Percentiles rank a stretch among this genome's conserved stretches.
Conservation (phyloP, 2,329 filamentous ascomycete genomes). For the Alternaria atra region DNA sequence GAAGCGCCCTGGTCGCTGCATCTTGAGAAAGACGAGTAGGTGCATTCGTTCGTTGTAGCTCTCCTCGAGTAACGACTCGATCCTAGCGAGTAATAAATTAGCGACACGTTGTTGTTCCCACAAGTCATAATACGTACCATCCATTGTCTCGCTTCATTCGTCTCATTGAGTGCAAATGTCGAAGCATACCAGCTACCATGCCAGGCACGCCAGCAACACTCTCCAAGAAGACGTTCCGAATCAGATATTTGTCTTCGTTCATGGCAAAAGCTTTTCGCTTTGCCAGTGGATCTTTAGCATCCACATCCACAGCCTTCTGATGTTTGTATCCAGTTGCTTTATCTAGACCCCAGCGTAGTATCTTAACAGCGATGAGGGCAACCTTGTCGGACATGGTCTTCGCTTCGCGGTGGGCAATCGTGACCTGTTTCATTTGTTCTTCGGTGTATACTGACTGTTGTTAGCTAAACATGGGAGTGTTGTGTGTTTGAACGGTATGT, state of each 20-base stretch:
- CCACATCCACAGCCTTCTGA: slow-evolving; percentile 60
- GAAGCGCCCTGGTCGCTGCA: slow-evolving; percentile 84
- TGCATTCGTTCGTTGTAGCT: slow-evolving; percentile 96
- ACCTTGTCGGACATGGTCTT: slow-evolving; percentile 78
- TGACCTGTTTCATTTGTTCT: slow-evolving; percentile 78
- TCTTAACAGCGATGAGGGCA: slow-evolving; percentile 78
- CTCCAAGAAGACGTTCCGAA: slow-evolving; percentile 91
- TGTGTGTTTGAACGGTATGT: slow-evolving; percentile 12
- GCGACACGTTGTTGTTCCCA: slow-evolving; percentile 1
- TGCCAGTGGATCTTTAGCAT: slow-evolving; percentile 55
- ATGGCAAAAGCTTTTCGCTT: slow-evolving; percentile 71
- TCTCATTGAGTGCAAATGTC: slow-evolving; percentile 85
- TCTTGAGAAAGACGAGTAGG: slow-evolving; percentile 89
- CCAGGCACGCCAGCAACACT: slow-evolving; percentile 94
- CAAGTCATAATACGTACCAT: slow-evolving; percentile 61
- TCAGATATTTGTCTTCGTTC: slow-evolving; percentile 88
- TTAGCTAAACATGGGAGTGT: slow-evolving; percentile 16
- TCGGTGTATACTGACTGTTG: slow-evolving; percentile 69
- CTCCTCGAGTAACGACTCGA: slow-evolving; percentile 89
- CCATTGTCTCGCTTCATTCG: slow-evolving; percentile 92
- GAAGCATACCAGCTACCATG: slow-evolving; percentile 95
- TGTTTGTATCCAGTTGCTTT: slow-evolving; percentile 82
- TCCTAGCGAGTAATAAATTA: slow-evolving; percentile 62
- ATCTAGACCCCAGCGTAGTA: slow-evolving; percentile 83
- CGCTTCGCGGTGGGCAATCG: slow-evolving; percentile 78